Conservation (phyloP, 495 filamentous ascomycete species). For the Endocarpon pusillum region DNA sequence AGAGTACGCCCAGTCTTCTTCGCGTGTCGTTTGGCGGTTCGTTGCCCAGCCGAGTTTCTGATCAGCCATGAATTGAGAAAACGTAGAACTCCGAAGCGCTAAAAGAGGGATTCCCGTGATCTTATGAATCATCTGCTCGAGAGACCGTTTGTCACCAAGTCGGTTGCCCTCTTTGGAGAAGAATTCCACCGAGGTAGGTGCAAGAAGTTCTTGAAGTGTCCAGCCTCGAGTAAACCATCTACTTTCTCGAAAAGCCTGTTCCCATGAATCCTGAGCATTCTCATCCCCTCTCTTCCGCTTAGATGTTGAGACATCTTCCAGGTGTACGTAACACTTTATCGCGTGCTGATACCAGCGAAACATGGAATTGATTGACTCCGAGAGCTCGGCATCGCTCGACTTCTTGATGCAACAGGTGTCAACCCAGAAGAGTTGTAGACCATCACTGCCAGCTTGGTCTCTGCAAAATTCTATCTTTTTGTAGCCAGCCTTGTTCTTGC, state of each 20-base stretch:
- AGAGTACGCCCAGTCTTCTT: constrained; percentile 19
- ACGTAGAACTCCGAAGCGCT: not conserved
- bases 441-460: constrained; percentile 11
- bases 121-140: constrained; percentile 4
- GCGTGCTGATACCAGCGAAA: constrained; percentile 17
- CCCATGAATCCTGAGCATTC: not conserved
- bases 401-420: constrained; percentile 27
- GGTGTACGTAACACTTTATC: constrained; percentile 14
- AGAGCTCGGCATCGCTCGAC: constrained; percentile 20
- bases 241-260: constrained; percentile 7
- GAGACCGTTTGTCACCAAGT: constrained; percentile 9
- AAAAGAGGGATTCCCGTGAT: constrained; percentile 8
- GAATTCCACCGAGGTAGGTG: constrained; percentile 9
- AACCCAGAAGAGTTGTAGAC: constrained; percentile 17
- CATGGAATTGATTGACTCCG: constrained; percentile 19
- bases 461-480: constrained; percentile 15
- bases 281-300: not conserved
- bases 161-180: constrained; percentile 7
- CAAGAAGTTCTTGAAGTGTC: constrained; percentile 16
- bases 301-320: constrained; percentile 10
- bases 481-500: constrained; percentile 12
- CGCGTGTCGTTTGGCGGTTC: constrained; percentile 10
- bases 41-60: constrained; percentile 17
- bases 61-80: not conserved
- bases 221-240: constrained; percentile 28